Percentiles rank a stretch among this genome's conserved stretches.
Evolutionary conservation across 371 early-diverging fungal species (phyloP).

Genomic region (Mucor plumbeus): DNA sequence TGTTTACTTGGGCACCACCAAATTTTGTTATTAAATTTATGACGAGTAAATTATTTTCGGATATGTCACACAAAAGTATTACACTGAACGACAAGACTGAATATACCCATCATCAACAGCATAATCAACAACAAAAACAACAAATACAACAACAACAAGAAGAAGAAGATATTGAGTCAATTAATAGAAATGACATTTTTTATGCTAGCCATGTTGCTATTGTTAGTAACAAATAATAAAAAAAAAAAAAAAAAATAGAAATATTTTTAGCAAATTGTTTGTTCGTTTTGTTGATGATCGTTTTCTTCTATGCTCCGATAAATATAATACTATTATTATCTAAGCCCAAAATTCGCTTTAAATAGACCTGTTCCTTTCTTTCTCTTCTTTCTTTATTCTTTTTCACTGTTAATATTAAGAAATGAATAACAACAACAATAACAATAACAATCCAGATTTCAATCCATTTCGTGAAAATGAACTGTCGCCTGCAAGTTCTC

Average conservation of each 20-base stretch:
- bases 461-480: slow-evolving; percentile 10
- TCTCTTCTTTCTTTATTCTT: not conserved
- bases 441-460: not conserved
- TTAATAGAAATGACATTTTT: not conserved
- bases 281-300: not conserved
- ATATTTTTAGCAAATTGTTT: not conserved
- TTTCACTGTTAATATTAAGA: not conserved
- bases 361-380: not conserved
- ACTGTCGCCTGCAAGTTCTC: not conserved
- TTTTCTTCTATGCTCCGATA: slow-evolving; percentile 8
- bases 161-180: not conserved
- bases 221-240: not conserved
- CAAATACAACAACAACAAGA: no score
- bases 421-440: not conserved
- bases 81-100: not conserved
- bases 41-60: slow-evolving; percentile 3
- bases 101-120: not conserved
- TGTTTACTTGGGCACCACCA: slow-evolving; percentile 27
- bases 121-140: no score
- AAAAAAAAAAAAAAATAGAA: not conserved
- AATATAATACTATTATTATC: not conserved
- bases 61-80: slow-evolving; percentile 2
- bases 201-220: slow-evolving; percentile 6
- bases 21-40: slow-evolving; percentile 20
- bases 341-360: slow-evolving; percentile 1